Conservation (phyloP, 148 eudicot genomes). For the Drosera capensis region DNA sequence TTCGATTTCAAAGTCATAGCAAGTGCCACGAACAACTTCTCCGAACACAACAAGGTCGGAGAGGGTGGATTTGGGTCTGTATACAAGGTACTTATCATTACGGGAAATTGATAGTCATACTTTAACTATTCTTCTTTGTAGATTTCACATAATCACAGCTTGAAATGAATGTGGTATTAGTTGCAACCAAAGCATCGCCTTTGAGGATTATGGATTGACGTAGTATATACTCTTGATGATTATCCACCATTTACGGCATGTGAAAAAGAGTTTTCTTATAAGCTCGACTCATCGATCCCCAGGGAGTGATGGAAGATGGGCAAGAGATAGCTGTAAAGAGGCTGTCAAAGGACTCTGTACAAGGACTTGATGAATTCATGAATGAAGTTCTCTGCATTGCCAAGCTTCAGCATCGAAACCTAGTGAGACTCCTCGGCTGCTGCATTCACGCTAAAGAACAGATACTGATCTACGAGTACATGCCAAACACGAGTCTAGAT, state of each 20-base stretch:
- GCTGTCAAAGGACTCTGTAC: background rate
- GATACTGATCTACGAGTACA: background rate
- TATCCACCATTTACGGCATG: too few relatives aligned
- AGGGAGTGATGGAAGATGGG: background rate
- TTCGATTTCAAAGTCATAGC: slow-evolving; percentile 21
- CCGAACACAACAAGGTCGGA: slow-evolving; percentile 31
- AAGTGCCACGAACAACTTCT: slow-evolving; percentile 34
- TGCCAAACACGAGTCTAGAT: background rate
- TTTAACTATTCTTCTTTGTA: too few relatives aligned
- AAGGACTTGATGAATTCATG: background rate
- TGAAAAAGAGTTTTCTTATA: too few relatives aligned
- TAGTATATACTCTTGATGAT: too few relatives aligned
- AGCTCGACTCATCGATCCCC: too few relatives aligned
- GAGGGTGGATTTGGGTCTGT: slow-evolving; percentile 60
- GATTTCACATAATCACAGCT: too few relatives aligned
- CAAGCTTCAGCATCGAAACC: background rate
- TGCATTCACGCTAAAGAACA: background rate
- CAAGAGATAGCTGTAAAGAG: background rate
- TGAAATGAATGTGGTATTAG: too few relatives aligned
- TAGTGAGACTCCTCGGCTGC: background rate
- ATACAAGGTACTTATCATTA: slow-evolving; percentile 55
- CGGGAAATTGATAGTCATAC: too few relatives aligned
- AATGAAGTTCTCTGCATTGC: background rate
- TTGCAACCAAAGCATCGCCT: too few relatives aligned
- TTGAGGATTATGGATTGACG: too few relatives aligned